Conservation (phyloP, 148 eudicot species). For the Polygonum aviculare region DNA sequence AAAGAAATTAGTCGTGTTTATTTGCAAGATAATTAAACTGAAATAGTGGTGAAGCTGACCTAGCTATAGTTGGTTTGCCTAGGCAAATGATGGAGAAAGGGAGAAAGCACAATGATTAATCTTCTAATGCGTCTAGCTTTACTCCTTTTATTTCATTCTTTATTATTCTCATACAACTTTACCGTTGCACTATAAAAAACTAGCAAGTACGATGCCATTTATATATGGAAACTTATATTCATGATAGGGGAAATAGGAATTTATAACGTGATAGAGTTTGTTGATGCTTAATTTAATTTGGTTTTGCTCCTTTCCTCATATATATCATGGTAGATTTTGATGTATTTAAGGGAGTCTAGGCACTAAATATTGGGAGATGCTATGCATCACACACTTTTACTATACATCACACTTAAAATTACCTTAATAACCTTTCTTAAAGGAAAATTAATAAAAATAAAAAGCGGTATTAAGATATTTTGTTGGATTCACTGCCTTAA, state of each 20-base stretch:
- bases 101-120: background rate
- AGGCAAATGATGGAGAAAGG: slow-evolving; percentile 5
- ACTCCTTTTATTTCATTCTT: background rate
- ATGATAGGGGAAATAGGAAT: background rate
- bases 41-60: too few species aligned
- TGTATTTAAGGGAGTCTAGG: background rate
- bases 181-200: background rate
- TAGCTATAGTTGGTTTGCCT: background rate
- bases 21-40: too few species aligned
- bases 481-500: too few species aligned
- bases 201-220: too few species aligned
- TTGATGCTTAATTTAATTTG: background rate
- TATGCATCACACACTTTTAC: too few species aligned
- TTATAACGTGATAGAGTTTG: background rate
- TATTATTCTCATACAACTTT: background rate
- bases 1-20: background rate
- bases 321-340: background rate
- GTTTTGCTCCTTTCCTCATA: background rate
- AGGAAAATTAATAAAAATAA: too few species aligned
- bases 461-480: too few species aligned
- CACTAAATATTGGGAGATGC: too few species aligned
- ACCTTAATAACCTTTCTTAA: too few species aligned
- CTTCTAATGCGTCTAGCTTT: background rate
- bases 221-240: background rate
- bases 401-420: too few species aligned